Conservation (phyloP, 257 asterid genomes). For the Solanum arcanum region DNA sequence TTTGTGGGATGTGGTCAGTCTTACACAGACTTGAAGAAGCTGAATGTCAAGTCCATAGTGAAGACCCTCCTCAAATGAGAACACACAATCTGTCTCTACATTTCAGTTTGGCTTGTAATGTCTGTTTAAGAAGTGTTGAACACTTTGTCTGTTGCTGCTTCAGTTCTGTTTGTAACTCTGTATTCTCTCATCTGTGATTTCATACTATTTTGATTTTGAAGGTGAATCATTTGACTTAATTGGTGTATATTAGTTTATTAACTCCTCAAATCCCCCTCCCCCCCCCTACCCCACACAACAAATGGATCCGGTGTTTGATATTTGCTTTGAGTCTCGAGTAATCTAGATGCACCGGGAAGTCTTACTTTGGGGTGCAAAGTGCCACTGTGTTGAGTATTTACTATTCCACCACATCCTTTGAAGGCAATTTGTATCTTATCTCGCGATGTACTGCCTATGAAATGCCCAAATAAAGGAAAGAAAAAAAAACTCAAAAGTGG, state of each 20-base stretch:
- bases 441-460: background rate
- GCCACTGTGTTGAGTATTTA: background rate
- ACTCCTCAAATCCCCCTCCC: background rate
- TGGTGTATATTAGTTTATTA: background rate
- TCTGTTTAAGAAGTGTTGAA: background rate
- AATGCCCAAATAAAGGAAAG: background rate
- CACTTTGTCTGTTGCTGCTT: background rate
- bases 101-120: background rate
- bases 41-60: constrained; percentile 78
- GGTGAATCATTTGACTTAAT: constrained; percentile 20
- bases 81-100: background rate
- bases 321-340: background rate
- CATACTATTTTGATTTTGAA: constrained; percentile 21
- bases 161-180: background rate
- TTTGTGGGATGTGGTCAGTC: constrained; percentile 98
- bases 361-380: too few species aligned
- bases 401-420: background rate
- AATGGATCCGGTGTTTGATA: background rate
- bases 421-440: background rate
- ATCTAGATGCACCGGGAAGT: background rate
- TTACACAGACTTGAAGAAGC: constrained; percentile 89
- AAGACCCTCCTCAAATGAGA: constrained; percentile 77
- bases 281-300: background rate
- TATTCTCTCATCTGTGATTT: constrained; percentile 21
- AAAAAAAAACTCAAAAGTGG: background rate